Conservation (phyloP, 495 filamentous ascomycete genomes). For the Xylaria acuta region DNA sequence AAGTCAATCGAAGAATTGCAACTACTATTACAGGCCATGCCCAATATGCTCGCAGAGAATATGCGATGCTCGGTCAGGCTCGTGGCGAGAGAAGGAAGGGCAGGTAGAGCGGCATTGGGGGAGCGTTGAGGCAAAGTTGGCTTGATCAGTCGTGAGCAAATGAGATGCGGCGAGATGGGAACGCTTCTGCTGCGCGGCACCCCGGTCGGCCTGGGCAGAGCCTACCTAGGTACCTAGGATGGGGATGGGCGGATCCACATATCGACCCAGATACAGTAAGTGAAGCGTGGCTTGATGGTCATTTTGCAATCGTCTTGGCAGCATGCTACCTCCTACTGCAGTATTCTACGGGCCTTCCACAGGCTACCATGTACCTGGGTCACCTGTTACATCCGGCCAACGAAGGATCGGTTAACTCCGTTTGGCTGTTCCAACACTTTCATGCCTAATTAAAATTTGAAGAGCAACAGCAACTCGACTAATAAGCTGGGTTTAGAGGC, state of each 20-base stretch:
- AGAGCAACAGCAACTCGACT: background rate
- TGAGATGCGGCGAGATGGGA: constrained; percentile 17
- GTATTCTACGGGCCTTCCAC: background rate
- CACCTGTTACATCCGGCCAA: background rate
- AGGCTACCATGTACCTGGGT: background rate
- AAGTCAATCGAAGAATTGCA: constrained; percentile 20
- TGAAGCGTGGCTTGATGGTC: constrained; percentile 21
- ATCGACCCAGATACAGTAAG: constrained; percentile 19
- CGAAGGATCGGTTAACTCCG: background rate
- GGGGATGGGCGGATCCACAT: constrained; percentile 8
- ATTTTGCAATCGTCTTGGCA: background rate
- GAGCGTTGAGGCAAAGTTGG: constrained; percentile 26
- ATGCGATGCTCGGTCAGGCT: constrained; percentile 15
- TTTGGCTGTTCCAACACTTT: background rate
- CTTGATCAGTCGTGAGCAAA: constrained; percentile 24
- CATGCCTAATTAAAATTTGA: background rate
- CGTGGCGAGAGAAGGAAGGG: background rate
- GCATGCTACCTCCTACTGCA: constrained; percentile 11
- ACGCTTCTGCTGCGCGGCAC: constrained; percentile 21
- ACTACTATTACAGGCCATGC: constrained; percentile 28
- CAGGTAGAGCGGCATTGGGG: constrained; percentile 4
- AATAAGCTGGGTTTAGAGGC: background rate
- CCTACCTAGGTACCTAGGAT: background rate
- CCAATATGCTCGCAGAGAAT: constrained; percentile 12
- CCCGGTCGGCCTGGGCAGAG: background rate